phyloP scores from a whole-genome alignment of 768 basidiomycete species.

The Agaricus sinodeliciosus region DNA sequence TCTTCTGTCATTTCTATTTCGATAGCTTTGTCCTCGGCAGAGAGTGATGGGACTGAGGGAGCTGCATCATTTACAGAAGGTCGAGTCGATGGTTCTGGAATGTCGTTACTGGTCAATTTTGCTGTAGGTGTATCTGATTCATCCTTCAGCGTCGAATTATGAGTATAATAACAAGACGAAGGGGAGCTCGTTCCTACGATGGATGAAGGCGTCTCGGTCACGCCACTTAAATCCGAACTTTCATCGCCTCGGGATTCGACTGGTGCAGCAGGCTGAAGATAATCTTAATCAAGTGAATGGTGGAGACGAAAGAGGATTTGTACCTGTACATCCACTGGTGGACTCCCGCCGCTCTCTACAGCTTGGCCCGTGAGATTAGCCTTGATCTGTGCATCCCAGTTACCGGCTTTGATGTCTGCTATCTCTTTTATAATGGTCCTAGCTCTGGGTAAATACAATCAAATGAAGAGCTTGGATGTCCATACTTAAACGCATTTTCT shows the following conservation, averaged over 20 bases:
- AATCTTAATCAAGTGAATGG: not conserved
- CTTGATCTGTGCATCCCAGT: constrained; percentile 50
- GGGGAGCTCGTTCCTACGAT: constrained; percentile 17
- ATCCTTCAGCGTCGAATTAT: not conserved
- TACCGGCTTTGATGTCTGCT: constrained; percentile 64
- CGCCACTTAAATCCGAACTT: constrained; percentile 29
- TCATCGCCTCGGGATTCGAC: constrained; percentile 17
- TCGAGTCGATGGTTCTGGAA: not conserved
- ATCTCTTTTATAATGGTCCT: constrained; percentile 71
- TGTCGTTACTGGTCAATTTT: not conserved
- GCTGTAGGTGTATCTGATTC: constrained; percentile 2
- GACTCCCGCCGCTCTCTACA: not conserved
- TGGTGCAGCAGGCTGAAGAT: not conserved
- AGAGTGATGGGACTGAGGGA: not conserved
- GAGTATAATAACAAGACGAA: not conserved
- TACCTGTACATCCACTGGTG: not conserved
- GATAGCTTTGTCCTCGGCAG: not conserved
- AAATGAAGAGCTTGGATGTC: not conserved
- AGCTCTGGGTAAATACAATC: not conserved
- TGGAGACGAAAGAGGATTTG: not conserved
- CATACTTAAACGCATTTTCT: constrained; percentile 75
- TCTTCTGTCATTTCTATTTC: not conserved
- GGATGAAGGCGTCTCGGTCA: constrained; percentile 24
- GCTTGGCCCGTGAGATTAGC: constrained; percentile 21
- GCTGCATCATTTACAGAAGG: not conserved